phyloP scores from a whole-genome alignment of 768 basidiomycete species.

The Pleurotus cornucopiae region DNA sequence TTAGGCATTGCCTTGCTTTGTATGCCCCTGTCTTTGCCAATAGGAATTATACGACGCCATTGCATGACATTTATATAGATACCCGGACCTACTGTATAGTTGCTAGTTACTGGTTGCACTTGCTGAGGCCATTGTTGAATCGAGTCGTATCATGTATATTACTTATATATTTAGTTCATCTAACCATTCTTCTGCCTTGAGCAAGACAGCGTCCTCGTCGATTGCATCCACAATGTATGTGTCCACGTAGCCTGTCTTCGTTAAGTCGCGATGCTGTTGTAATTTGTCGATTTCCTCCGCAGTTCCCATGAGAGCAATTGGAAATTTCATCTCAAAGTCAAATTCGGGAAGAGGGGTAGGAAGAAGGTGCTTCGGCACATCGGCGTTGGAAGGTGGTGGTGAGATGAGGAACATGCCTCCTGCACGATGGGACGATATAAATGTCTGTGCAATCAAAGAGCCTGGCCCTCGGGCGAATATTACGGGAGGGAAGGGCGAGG shows the following conservation, averaged over 20 bases:
- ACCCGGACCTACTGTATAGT: not conserved
- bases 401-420: constrained; percentile 59
- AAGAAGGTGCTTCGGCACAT: constrained; percentile 23
- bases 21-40: no score
- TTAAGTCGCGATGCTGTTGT: constrained; percentile 35
- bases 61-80: constrained; percentile 1
- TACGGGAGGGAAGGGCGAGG: constrained; percentile 54
- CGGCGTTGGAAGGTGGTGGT: constrained; percentile 41
- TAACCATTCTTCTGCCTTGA: constrained; percentile 47
- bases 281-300: constrained; percentile 28
- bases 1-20: not conserved
- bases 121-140: no score
- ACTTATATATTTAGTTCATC: constrained; percentile 44
- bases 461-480: constrained; percentile 45
- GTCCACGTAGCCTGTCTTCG: constrained; percentile 34
- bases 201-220: constrained; percentile 33
- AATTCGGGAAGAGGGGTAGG: constrained; percentile 45
- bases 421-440: constrained; percentile 65
- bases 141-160: constrained; percentile 1
- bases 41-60: no score
- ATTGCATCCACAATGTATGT: constrained; percentile 27
- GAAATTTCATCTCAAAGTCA: constrained; percentile 58
- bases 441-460: constrained; percentile 60
- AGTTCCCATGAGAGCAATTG: constrained; percentile 47
- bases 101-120: not conserved